Base-by-base conservation (phyloP, 2,329 filamentous ascomycete genomes). In the Phialophora chinensis region DNA sequence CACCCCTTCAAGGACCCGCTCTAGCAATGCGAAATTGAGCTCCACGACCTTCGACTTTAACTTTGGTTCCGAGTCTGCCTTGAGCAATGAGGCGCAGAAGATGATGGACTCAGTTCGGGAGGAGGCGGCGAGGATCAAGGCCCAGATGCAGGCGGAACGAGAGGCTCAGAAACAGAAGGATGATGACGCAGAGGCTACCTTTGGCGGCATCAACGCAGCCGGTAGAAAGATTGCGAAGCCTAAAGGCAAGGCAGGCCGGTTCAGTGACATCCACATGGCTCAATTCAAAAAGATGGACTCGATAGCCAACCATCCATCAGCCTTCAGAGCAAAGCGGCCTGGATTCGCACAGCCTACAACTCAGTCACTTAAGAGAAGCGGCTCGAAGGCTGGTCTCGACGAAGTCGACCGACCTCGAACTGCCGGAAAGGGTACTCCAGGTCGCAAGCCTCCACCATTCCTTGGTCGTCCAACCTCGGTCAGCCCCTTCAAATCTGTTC, bases 241-340 rank as follows among this genome's bases (percentile, higher is more conserved):
- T 12, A 96, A 90, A 80, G 89, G 91, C 72, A 93, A 90, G 76
- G 85, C 87, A 59, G 83, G 88, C 57, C 89, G 94, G 54, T 98
- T 90, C 80, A 97, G 92, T 76, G 90, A 92, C 69, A 88, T 87
- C 44, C 94, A 98, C 77, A 90, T 91, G 86, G 88, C 89, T 58
- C 87, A 94, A 74, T 97, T 98, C 81, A 92, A 92, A 80, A 98
- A 96, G 83, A 97, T 98, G 94, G 93, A 97, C 76, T 97, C 93
- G 1, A 97, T 98, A 75, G 91, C 88, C 52, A 89, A 89, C 69
- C 93, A 97, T 76, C 85, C 92, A 8, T 96, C 93, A 11, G 87
- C 90, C 17, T 95, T 84, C 80, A 72, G 87, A 81, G 75, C 79
- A 78, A 60, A 80, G 75, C 49, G 25, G 8, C 72, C 81, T 74